Conservation (phyloP, 169 alveolate species). For the Plasmodium ovale region DNA sequence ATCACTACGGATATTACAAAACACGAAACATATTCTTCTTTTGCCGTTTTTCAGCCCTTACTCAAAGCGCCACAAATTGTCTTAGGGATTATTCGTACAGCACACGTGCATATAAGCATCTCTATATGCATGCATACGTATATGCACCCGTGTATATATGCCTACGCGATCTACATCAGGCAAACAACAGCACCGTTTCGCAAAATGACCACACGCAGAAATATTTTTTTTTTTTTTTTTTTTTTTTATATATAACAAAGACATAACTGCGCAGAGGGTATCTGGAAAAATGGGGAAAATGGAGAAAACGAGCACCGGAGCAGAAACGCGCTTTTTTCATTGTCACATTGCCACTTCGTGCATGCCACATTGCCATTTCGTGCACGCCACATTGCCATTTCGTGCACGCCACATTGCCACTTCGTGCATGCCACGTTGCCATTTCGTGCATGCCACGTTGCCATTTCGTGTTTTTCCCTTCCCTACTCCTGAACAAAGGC, state of each 20-base stretch:
- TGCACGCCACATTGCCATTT: too few species aligned
- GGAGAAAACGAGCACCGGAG: not conserved
- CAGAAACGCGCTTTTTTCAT: not conserved
- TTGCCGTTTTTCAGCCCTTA: slow-evolving; percentile 6
- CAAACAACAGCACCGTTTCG: not conserved
- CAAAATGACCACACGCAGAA: not conserved
- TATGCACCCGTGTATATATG: not conserved
- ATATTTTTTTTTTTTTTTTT: slow-evolving; percentile 14
- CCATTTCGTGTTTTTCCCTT: not conserved
- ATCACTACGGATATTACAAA: not conserved
- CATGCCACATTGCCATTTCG: too few species aligned
- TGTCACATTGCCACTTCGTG: not conserved
- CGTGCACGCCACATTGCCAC: not conserved
- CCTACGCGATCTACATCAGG: not conserved
- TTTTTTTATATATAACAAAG: slow-evolving; percentile 25
- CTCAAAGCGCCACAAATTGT: slow-evolving; percentile 23
- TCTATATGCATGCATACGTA: not conserved
- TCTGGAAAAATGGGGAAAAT: not conserved
- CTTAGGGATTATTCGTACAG: slow-evolving; percentile 61
- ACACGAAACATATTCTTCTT: not conserved
- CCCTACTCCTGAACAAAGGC: not conserved
- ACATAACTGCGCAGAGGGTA: slow-evolving; percentile 74
- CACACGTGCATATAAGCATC: not conserved
- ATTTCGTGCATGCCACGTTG: too few species aligned
- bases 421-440: not conserved